Evolutionary conservation across 768 basidiomycete species (phyloP).

Genomic region (Boletus vermiculosoides): DNA sequence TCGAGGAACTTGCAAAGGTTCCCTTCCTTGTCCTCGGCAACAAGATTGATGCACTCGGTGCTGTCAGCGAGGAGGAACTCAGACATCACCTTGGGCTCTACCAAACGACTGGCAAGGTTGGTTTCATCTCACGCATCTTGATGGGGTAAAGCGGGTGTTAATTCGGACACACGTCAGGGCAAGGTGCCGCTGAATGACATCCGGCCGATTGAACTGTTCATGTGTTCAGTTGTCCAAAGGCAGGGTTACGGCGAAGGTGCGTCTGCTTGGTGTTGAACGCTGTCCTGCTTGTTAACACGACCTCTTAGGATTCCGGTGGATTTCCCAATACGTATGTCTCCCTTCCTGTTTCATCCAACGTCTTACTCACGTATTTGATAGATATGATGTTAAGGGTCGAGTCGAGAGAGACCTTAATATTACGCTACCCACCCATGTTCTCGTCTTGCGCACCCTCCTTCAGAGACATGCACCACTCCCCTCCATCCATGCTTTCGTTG

Average conservation of each 20-base stretch:
- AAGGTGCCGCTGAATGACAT: constrained; percentile 97
- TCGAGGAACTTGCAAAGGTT: constrained; percentile 93
- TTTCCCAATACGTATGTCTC: constrained; percentile 88
- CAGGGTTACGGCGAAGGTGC: constrained; percentile 97
- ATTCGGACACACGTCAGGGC: constrained; percentile 53
- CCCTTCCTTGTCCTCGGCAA: constrained; percentile 98
- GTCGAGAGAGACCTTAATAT: constrained; percentile 9
- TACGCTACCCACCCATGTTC: constrained; percentile 26
- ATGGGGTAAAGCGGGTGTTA: not conserved
- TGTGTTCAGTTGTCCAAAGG: constrained; percentile 99
- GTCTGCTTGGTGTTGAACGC: constrained; percentile 9
- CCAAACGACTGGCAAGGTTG: constrained; percentile 99
- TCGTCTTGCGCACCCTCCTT: constrained; percentile 12
- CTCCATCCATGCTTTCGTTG: constrained; percentile 18
- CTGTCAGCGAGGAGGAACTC: constrained; percentile 96
- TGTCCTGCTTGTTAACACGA: constrained; percentile 7
- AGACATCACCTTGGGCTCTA: constrained; percentile 93
- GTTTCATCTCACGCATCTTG: not conserved
- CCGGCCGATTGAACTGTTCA: constrained; percentile 98
- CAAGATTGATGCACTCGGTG: constrained; percentile 99
- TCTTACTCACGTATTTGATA: constrained; percentile 12
- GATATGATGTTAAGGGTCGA: constrained; percentile 24
- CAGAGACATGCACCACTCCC: constrained; percentile 11
- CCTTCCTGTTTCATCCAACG: not conserved
- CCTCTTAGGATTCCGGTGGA: constrained; percentile 80